Evolutionary conservation across 768 basidiomycete genomes (phyloP), one percentile per base, ranked within the genome.

Genomic region (Pleurotus salmoneostramineus): DNA sequence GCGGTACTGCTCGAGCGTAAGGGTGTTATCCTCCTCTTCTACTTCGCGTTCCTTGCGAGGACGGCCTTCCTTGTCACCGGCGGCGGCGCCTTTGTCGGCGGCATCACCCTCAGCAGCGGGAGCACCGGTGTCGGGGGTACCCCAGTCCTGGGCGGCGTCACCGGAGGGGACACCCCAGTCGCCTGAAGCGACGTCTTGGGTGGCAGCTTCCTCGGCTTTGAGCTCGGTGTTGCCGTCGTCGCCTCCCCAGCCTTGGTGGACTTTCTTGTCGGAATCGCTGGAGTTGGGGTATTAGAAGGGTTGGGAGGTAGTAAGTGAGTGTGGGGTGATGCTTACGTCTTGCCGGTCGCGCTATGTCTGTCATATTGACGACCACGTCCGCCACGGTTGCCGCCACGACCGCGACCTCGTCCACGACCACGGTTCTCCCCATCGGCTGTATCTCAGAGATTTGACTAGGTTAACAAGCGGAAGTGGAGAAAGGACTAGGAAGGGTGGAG

Each of bases 241-340:
- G 43, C 90, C 92, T 62, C 96, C 96, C 96, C 96, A 98, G 63
- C 88, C 89, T 69, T 93, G 90, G 71, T 93, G 89, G 65, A 95
- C 76, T 78, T 93, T 93, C 83, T 98, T 98, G 64, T 95, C 91
- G 46, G 92, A 89, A 75, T 98, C 96, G 71, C 92, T 95, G 61
- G 34, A 50, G 45, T n/a, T 40, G 31, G 42, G 27, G 56, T 52
- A 32, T 56, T 10, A 58, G 59, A 58, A 62, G 60, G 60, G 61
- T 49, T 49, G 58, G 58, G 57, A 57, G 51, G 50, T 44, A 46
- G 11, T 42, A 14, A 35, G 33, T 57, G n/a, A 14, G n/a, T n/a
- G n/a, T n/a, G n/a, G n/a, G 33, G 33, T 27, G 49, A 61, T 59
- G 79, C 88, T 61, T 65, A 89, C 90, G 79, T 87, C 74, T 88